Base-by-base conservation (phyloP, 2,329 filamentous ascomycete genomes). In the Laburnicola sp. region DNA sequence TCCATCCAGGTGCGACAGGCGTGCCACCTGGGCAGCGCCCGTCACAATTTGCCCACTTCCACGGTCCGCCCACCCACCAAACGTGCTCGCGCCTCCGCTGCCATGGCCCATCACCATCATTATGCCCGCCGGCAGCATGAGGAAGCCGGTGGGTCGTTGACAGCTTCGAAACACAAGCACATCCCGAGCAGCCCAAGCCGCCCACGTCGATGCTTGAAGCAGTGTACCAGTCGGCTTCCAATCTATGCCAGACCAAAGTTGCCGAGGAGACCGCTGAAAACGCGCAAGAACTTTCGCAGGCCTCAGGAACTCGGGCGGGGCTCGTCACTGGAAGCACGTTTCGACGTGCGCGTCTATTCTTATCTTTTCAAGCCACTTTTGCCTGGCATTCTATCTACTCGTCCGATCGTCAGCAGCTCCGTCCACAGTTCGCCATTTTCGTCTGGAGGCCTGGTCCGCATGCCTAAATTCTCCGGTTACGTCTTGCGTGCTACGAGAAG, bases 1-100 rank as follows among this genome's bases (percentile, higher is more conserved):
- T 62, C 43, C 45, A 54, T 54, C 50, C 53, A 61, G 51, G 58
- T 65, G 63, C 60, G 61, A 64, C 63, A 54, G 22, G 44, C 47
- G 25, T 43, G 38, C 44, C 27, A 49, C 42, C 41, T 27, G 35
- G 6, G 21, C 30, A 22, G 28, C 48, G 22, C 28, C 35, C 50
- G 36, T 42, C 51, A 41, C 31, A 50, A 50, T 52, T 45, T 47
- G 37, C 50, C 45, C 45, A 31, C 31, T 8, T 39, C 2, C 43
- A 25, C 36, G 4, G 36, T 21, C 25, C 16, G 7, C 32, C 42
- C 40, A 10, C 16, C 28, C 2, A 22, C 41, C 6, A 25, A 31
- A 53, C 22, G 34, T 32, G 21, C 28, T 5, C 11, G 34, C 38
- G 38, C 23, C 2, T n/a, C 26, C 38, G 56, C 56, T 58, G 56